These are phyloP conservation scores for Begonia loranthoides DNA, from an alignment of 306 rosid species.

Conservation along the genomic window DNA sequence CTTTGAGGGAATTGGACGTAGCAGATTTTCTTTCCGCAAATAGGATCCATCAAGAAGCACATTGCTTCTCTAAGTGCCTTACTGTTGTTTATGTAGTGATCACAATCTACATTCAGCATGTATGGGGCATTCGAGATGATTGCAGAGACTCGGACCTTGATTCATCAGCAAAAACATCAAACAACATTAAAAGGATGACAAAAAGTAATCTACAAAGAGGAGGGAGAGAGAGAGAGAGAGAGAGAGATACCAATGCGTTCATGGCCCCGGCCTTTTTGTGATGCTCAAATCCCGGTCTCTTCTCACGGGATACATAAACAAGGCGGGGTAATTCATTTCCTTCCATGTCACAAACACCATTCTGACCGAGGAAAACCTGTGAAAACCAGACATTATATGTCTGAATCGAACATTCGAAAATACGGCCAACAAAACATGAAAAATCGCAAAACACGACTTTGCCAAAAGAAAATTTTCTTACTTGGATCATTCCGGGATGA, in stretches of 20 bases:
- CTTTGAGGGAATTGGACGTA: constrained; percentile 91
- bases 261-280: constrained; percentile 96
- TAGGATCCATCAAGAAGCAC: constrained; percentile 97
- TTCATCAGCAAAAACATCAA: constrained; percentile 4
- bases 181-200: background rate
- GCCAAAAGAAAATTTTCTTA: constrained; percentile 14
- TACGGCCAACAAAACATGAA: background rate
- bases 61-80: constrained; percentile 90
- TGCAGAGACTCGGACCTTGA: constrained; percentile 78
- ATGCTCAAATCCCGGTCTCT: constrained; percentile 87
- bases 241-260: constrained; percentile 57
- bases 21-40: constrained; percentile 73
- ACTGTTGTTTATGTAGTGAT: constrained; percentile 92
- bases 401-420: background rate
- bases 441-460: background rate
- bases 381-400: background rate
- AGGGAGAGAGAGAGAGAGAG: constrained; percentile 8
- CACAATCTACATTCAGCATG: constrained; percentile 84
- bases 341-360: constrained; percentile 70
- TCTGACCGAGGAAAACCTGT: constrained; percentile 94
- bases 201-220: constrained; percentile 4
- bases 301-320: constrained; percentile 89
- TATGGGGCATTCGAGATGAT: constrained; percentile 81
- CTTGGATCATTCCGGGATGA: constrained; percentile 99
- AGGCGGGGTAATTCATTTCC: constrained; percentile 78